These are phyloP conservation scores for Rhizoclosmatium hyalinum DNA, from an alignment of 371 early-diverging fungal species.

Conservation along the genomic window DNA sequence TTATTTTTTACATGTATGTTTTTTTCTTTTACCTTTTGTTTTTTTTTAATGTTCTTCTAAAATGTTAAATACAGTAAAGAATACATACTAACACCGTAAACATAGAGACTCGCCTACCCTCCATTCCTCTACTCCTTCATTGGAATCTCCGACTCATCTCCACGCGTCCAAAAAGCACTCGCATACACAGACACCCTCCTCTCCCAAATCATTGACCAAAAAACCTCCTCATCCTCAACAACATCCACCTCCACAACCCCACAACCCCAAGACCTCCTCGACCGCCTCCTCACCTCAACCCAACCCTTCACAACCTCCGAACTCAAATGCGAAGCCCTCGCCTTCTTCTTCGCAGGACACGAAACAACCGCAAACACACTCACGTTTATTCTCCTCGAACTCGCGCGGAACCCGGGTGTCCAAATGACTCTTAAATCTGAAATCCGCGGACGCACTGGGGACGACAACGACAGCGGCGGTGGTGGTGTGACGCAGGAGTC, in stretches of 20 bases:
- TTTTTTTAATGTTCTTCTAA: too few relatives aligned
- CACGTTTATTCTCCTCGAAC: conserved; percentile 33
- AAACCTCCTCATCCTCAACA: neutral
- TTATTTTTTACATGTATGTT: too few relatives aligned
- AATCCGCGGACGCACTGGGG: conserved; percentile 19
- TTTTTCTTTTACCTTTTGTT: too few relatives aligned
- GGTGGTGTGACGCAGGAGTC: neutral
- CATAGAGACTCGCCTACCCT: neutral
- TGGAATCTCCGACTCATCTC: conserved; percentile 10
- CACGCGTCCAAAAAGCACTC: conserved; percentile 1
- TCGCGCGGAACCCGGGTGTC: conserved; percentile 38
- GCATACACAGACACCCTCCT: neutral
- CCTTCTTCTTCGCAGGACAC: conserved; percentile 50
- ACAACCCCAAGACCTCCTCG: conserved; percentile 40
- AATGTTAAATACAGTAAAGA: too few relatives aligned
- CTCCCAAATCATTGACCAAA: neutral
- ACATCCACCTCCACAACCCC: neutral
- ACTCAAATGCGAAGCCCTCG: conserved; percentile 41
- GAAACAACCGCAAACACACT: conserved; percentile 51
- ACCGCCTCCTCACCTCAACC: conserved; percentile 42
- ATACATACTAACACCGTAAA: too few relatives aligned
- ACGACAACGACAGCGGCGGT: neutral
- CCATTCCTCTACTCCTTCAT: neutral
- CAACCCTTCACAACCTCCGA: conserved; percentile 41
- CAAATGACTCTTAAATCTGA: conserved; percentile 29